These are phyloP conservation scores for Arachis hypogaea DNA, from an alignment of 306 rosid genomes.

Conservation along the genomic window DNA sequence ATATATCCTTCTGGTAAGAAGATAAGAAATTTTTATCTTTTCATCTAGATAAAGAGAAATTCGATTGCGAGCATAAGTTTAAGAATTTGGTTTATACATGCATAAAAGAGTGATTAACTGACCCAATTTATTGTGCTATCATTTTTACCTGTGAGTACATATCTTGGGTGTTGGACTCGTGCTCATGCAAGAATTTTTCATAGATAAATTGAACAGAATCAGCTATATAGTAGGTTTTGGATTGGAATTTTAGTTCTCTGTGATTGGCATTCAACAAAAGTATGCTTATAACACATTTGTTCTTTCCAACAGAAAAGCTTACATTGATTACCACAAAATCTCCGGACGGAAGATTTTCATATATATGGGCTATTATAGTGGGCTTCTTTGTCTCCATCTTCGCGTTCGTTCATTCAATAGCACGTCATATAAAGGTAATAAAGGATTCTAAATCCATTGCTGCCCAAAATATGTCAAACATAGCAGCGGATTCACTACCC, in stretches of 20 bases:
- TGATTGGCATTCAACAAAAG: slow-evolving; percentile 19
- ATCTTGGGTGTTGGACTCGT: too few relatives aligned
- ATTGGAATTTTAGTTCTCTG: slow-evolving; percentile 21
- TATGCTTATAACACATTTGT: slow-evolving; percentile 32
- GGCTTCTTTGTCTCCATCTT: slow-evolving; percentile 62
- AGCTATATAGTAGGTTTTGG: slow-evolving; percentile 15
- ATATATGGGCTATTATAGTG: slow-evolving; percentile 53
- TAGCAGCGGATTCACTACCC: slow-evolving; percentile 38
- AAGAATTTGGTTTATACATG: too few relatives aligned
- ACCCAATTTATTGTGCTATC: too few relatives aligned
- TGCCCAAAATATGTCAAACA: slow-evolving; percentile 37
- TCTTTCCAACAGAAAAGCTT: slow-evolving; percentile 55
- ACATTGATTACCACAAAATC: slow-evolving; percentile 36
- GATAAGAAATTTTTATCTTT: slow-evolving; percentile 6
- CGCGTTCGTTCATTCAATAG: slow-evolving; percentile 48
- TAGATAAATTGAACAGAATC: slow-evolving; percentile 11
- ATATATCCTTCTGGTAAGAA: neutral
- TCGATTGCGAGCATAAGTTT: too few relatives aligned
- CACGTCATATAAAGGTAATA: slow-evolving; percentile 41
- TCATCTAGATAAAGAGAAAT: neutral
- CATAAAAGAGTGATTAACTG: too few relatives aligned
- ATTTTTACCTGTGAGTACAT: too few relatives aligned
- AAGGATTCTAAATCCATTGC: slow-evolving; percentile 38
- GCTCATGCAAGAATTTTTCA: too few relatives aligned
- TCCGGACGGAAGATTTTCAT: slow-evolving; percentile 41